Evolutionary conservation across 2,329 filamentous ascomycete species (phyloP).

Genomic region (Colletotrichum chrysophilum): DNA sequence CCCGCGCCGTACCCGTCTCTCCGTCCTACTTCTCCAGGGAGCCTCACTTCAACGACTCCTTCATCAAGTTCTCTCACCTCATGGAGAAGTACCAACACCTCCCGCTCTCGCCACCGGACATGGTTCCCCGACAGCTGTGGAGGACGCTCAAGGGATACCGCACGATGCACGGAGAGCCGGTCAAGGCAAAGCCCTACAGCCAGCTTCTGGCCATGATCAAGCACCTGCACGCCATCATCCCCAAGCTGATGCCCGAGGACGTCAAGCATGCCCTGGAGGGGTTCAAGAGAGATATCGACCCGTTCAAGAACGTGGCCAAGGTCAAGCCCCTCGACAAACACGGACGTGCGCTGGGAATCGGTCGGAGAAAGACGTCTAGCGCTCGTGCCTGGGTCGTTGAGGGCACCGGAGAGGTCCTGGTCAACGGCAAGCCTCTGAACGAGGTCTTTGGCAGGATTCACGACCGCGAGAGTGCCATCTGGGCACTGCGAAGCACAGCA

Average conservation of each 20-base stretch:
- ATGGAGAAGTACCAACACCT: slow-evolving; percentile 75
- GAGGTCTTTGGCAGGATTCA: slow-evolving; percentile 87
- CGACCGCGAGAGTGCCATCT: slow-evolving; percentile 92
- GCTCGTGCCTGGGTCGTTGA: slow-evolving; percentile 90
- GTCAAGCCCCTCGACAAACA: slow-evolving; percentile 74
- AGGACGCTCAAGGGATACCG: slow-evolving; percentile 80
- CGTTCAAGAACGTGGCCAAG: slow-evolving; percentile 67
- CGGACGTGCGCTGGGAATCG: slow-evolving; percentile 80
- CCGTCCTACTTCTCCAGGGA: slow-evolving; percentile 94
- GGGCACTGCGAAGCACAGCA: slow-evolving; percentile 83
- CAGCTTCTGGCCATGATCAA: slow-evolving; percentile 78
- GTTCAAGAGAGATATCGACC: slow-evolving; percentile 79
- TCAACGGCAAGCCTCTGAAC: slow-evolving; percentile 88
- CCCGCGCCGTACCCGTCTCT: slow-evolving; percentile 82
- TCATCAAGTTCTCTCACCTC: slow-evolving; percentile 75
- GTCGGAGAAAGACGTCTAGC: slow-evolving; percentile 85
- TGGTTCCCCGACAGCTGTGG: slow-evolving; percentile 81
- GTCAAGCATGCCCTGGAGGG: slow-evolving; percentile 68
- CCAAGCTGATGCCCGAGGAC: slow-evolving; percentile 73
- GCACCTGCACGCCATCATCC: slow-evolving; percentile 84
- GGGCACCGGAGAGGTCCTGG: slow-evolving; percentile 85
- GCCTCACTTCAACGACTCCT: slow-evolving; percentile 84
- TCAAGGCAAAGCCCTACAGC: slow-evolving; percentile 80
- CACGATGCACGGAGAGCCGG: slow-evolving; percentile 70
- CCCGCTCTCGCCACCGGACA: slow-evolving; percentile 68